Evolutionary conservation across 805 yeast species (phyloP).

Genomic region (Kluyveromyces aestuarii): DNA sequence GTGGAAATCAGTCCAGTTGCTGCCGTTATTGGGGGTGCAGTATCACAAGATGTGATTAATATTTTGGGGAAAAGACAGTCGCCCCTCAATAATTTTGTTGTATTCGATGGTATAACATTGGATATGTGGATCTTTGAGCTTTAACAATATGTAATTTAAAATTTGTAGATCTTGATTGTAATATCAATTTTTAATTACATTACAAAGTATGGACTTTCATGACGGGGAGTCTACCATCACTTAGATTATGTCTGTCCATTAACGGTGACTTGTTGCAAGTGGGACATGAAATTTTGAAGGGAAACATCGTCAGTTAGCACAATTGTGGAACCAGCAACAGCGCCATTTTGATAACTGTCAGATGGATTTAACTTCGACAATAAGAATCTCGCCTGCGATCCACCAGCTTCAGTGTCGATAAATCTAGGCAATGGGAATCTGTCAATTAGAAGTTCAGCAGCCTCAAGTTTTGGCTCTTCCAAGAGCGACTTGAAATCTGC

Average conservation of each 20-base stretch:
- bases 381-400: conserved; percentile 95
- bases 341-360: conserved; percentile 56
- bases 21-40: conserved; percentile 81
- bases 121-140: conserved; percentile 68
- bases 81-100: conserved; percentile 72
- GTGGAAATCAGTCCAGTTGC: conserved; percentile 75
- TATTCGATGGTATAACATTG: conserved; percentile 62
- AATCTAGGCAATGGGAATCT: conserved; percentile 97
- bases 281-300: conserved; percentile 89
- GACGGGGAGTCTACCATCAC: conserved; percentile 1
- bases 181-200: conserved; percentile 1
- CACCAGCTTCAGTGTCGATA: conserved; percentile 96
- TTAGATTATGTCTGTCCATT: conserved; percentile 29
- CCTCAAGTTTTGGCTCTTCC: conserved; percentile 86
- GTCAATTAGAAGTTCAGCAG: conserved; percentile 82
- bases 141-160: conserved; percentile 5
- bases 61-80: conserved; percentile 63
- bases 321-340: conserved; percentile 52
- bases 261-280: conserved; percentile 86
- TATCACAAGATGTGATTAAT: conserved; percentile 88
- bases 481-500: conserved; percentile 79
- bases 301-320: conserved; percentile 96
- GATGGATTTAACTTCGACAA: conserved; percentile 93
- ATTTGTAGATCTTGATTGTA: background rate
- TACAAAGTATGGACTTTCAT: background rate